A percentile compares a stretch with the other conserved stretches of the same genome.
These are phyloP conservation scores for Trichosanthes truncata DNA, from an alignment of 306 rosid species.

Conservation along the genomic window DNA sequence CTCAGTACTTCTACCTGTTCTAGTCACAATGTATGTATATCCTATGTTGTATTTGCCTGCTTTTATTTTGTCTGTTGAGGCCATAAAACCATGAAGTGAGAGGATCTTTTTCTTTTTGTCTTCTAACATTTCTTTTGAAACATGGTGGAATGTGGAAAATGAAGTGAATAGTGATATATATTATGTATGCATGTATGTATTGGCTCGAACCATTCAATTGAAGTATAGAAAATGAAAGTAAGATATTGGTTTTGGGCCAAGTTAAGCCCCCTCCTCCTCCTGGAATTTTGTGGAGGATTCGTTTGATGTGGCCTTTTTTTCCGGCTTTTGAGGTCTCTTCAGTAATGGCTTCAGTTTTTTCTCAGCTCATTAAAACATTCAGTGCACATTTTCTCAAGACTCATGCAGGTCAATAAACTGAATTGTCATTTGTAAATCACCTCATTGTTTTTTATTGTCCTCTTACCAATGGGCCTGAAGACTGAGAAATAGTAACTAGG, in stretches of 20 bases:
- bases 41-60: neutral
- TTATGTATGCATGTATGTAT: neutral
- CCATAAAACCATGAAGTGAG: neutral
- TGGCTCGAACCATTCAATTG: neutral
- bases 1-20: neutral
- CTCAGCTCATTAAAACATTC: neutral
- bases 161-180: neutral
- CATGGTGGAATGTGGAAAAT: neutral
- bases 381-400: neutral
- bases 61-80: neutral
- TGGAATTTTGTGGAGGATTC: neutral
- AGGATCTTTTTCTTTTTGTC: neutral
- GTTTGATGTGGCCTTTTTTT: neutral
- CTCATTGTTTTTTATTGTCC: neutral
- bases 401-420: neutral
- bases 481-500: neutral
- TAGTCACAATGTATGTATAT: neutral
- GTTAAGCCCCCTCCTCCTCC: neutral
- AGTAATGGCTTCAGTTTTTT: neutral
- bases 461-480: neutral
- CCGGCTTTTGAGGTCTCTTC: neutral
- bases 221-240: neutral
- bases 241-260: neutral
- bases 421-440: neutral
- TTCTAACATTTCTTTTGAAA: neutral